These are phyloP conservation scores for Mycena olivaceomarginata DNA, from an alignment of 768 basidiomycete species.

Conservation along the genomic window DNA sequence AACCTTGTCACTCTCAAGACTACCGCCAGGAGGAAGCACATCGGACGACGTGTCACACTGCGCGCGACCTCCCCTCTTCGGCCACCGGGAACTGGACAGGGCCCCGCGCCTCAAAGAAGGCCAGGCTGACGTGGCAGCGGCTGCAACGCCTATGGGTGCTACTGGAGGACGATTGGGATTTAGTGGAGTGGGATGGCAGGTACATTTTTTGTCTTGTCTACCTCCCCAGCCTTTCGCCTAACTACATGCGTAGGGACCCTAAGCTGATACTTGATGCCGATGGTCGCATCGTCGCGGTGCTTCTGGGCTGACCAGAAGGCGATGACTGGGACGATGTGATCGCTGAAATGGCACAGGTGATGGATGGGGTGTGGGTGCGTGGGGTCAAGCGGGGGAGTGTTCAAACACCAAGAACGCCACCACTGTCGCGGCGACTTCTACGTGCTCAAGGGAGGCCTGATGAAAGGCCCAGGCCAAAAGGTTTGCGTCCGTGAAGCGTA, in stretches of 20 bases:
- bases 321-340: not conserved
- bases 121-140: too few relatives aligned
- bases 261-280: not conserved
- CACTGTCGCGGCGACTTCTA: not conserved
- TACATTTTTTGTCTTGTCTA: not conserved
- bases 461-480: not conserved
- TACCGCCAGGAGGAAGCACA: too few relatives aligned
- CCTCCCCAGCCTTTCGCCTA: too few relatives aligned
- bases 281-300: not conserved
- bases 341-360: not conserved
- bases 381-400: not conserved
- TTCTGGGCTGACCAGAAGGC: not conserved
- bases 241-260: not conserved
- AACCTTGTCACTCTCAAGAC: too few relatives aligned
- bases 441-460: not conserved
- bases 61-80: too few relatives aligned
- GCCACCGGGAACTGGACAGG: too few relatives aligned
- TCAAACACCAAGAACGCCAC: not conserved
- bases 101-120: too few relatives aligned
- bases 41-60: too few relatives aligned
- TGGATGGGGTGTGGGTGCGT: not conserved
- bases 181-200: slow-evolving; percentile 12
- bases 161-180: not conserved
- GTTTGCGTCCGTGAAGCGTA: not conserved
- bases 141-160: not conserved